These are phyloP conservation scores for Staphylotrichum longicolle DNA, from an alignment of 495 filamentous ascomycete genomes.

Conservation along the genomic window DNA sequence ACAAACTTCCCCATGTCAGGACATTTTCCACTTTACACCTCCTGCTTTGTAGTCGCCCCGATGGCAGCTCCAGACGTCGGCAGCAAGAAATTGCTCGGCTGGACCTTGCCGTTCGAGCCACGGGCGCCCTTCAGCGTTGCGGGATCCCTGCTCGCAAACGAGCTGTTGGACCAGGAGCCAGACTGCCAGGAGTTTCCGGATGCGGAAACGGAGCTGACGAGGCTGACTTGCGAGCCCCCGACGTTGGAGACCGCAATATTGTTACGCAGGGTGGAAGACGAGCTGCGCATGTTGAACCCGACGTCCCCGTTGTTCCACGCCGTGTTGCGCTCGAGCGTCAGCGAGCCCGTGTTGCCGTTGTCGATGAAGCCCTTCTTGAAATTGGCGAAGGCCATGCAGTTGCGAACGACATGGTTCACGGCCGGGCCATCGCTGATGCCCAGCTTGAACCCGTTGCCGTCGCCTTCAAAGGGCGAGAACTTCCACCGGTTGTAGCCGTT, in stretches of 20 bases:
- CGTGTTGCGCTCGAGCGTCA: constrained; percentile 8
- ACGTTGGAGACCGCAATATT: constrained; percentile 4
- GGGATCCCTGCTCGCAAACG: constrained; percentile 8
- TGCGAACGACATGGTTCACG: constrained; percentile 7
- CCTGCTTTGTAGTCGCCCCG: constrained; percentile 5
- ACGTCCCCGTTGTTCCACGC: constrained; percentile 6
- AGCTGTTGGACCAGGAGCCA: constrained; percentile 13
- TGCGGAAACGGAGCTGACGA: neutral
- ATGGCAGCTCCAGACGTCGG: constrained; percentile 7
- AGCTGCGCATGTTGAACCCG: constrained; percentile 13
- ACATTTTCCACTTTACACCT: neutral
- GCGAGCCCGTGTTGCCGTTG: constrained; percentile 8
- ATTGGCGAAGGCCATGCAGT: constrained; percentile 10
- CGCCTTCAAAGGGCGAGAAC: constrained; percentile 4
- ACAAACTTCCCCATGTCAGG: too few species aligned
- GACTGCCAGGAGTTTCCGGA: constrained; percentile 11
- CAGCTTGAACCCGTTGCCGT: constrained; percentile 11
- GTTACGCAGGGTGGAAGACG: constrained; percentile 4
- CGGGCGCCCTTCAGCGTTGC: constrained; percentile 13
- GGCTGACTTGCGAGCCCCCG: constrained; percentile 3
- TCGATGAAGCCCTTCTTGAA: constrained; percentile 10
- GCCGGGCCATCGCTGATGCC: constrained; percentile 10
- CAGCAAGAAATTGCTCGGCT: constrained; percentile 9
- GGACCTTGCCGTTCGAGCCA: constrained; percentile 6
- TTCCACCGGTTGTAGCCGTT: constrained; percentile 12